Evolutionary conservation across 768 basidiomycete species (phyloP), one percentile per base, ranked within the genome.

Genomic region (Suillus subalutaceus): DNA sequence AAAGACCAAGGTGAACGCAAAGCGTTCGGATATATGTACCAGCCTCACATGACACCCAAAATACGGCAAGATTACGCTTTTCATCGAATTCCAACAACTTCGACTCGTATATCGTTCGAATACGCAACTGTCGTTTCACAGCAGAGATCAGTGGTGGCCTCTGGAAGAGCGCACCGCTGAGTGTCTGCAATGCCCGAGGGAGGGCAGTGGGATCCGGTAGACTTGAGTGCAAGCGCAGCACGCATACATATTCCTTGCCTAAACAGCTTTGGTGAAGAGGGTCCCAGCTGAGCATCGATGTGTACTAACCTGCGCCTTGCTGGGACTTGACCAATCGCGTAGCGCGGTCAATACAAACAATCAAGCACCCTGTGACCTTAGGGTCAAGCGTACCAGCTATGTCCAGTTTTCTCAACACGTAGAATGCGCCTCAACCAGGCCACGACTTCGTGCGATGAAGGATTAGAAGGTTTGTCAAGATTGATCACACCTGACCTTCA

Each of bases 161-260:
- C 84, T 99, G 97, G 83, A 99, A 99, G 65, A 99, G 88, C 9
- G 97, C 97, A 75, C 97, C 97, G 59, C 95, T 98, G 66, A 99
- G 84, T 37, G 97, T 99, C 78, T 99, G 95, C 67, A 99, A 87
- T 50, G 95, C 94, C 70, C 97, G 90, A 57, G 96, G 92, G 67
- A 99, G 89, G 16, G 92, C 87, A 67, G 94, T 86, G 63, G 96
- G 92, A 73, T 89, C 90, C 55, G 90, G 84, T 15, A 99, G 87
- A 62, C 82, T 81, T 65, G 91, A 89, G 81, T 99, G 97, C 57
- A 99, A 84, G 68, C 97, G 91, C 48, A 99, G 85, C 59, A 99
- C 96, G 73, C 94, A 95, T 69, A 99, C 96, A 75, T 99, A 99
- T 80, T 99, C 97, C 82, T 99, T 99, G 67, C 95, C 95, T 93